Conservation (phyloP, 495 filamentous ascomycete species). For the Pyrenopolyporus hunteri region DNA sequence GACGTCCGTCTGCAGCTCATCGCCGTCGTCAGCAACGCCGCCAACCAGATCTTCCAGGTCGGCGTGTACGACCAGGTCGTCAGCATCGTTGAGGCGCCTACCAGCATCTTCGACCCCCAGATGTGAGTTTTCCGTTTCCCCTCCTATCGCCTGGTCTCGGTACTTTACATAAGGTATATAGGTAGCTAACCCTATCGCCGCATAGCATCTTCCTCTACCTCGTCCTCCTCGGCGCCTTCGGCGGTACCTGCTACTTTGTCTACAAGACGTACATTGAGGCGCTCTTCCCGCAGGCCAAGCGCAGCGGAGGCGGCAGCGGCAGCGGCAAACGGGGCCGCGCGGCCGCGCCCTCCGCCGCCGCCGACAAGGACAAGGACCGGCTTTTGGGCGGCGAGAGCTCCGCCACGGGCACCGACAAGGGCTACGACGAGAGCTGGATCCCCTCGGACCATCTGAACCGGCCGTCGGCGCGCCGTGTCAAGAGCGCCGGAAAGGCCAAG, state of each 20-base stretch:
- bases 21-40: conserved; percentile 71
- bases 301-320: conserved; percentile 62
- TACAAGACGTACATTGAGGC: conserved; percentile 97
- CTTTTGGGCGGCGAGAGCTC: conserved; percentile 75
- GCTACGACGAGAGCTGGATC: conserved; percentile 96
- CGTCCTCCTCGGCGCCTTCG: conserved; percentile 79
- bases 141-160: background rate
- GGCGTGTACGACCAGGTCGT: conserved; percentile 87
- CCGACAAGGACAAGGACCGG: conserved; percentile 65
- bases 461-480: conserved; percentile 78
- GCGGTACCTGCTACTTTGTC: conserved; percentile 87
- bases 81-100: conserved; percentile 88
- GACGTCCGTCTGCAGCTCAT: conserved; percentile 78
- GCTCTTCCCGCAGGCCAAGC: conserved; percentile 92
- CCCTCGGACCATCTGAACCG: conserved; percentile 89
- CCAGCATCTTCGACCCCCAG: conserved; percentile 93
- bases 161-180: conserved; percentile 1
- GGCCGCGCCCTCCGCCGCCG: conserved; percentile 51
- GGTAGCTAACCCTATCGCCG: conserved; percentile 36
- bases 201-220: conserved; percentile 96
- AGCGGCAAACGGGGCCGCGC: conserved; percentile 63
- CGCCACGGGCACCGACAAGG: conserved; percentile 62
- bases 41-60: conserved; percentile 73
- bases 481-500: conserved; percentile 69
- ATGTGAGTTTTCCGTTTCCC: conserved; percentile 66